Evolutionary conservation across 805 yeast species (phyloP), one percentile per base, ranked within the genome.

Genomic region (Sugiyamaella qingdaonensis): DNA sequence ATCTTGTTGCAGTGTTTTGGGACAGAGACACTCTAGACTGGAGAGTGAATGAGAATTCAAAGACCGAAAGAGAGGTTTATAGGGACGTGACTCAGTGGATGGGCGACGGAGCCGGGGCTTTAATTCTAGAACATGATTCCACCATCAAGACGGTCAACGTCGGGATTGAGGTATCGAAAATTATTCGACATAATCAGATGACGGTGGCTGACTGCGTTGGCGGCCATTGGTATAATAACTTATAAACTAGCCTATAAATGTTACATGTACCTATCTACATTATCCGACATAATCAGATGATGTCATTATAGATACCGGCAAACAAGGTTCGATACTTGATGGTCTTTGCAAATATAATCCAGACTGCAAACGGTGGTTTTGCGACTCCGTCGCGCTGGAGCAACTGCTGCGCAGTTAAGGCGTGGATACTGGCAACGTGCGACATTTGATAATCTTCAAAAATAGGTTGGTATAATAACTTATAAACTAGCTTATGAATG

Each of bases 1-100:
- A 97, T 0, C 78, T 92, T 77, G 89, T 85, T 62, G 81, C 87
- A 3, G 97, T 86, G 24, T 69, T 92, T 33, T 92, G 98, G 99
- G 94, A 89, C 65, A 80, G 78, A 62, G 98, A 92, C 68, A 81
- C 96, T 0, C 84, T 84, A 70, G 98, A 92, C 68, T 92, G 98
- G 98, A 81, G 81, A 65, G 70, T 90, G 64, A 73, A 79, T 36
- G 73, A 76, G 1, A 74, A 73, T 19, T 75, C 78, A 18, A 77
- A 78, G 58, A 75, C 81, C 0, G 81, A 79, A 51, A 64, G 66
- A 1, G 78, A 78, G 41, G 81, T 91, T 36, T 70, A 77, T 42
- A 64, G 65, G 2, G 89, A 85, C 36, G 82, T 87, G 2, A 64
- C 63, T 2, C 61, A 62, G 7, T 89, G 92, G 86, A 70, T 70